Conservation (phyloP, 345 rosid species). For the Aquilaria yunnanensis region DNA sequence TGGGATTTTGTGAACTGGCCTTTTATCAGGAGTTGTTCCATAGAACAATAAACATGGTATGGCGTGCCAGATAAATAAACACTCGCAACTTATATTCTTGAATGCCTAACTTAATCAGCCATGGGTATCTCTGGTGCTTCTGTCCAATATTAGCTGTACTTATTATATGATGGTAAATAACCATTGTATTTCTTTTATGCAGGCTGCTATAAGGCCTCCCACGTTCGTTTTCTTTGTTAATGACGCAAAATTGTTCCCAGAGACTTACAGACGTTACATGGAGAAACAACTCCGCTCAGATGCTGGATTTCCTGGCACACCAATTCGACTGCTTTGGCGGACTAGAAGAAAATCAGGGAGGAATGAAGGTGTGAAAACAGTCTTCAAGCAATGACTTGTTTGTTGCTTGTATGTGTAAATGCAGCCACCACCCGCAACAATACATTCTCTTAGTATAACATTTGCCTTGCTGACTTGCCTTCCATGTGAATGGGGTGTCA, state of each 20-base stretch:
- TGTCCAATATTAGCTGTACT: neutral
- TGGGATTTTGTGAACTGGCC: no score
- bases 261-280: conserved; percentile 85
- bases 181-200: conserved; percentile 22
- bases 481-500: neutral
- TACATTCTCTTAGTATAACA: neutral
- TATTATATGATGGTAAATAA: neutral
- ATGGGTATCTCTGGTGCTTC: no score
- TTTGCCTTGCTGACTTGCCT: neutral
- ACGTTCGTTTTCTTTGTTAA: conserved; percentile 94
- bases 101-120: no score
- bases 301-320: conserved; percentile 86
- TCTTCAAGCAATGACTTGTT: neutral
- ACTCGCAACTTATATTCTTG: no score
- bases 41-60: no score
- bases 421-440: neutral
- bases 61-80: no score
- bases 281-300: conserved; percentile 88
- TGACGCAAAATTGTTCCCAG: conserved; percentile 82
- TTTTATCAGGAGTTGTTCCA: no score
- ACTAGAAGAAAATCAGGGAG: conserved; percentile 74
- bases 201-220: conserved; percentile 98
- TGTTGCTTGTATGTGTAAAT: neutral
- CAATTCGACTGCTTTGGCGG: conserved; percentile 91
- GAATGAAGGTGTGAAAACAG: conserved; percentile 36